Base-by-base conservation (phyloP, 2,329 filamentous ascomycete species). In the Colletotrichum sp. region DNA sequence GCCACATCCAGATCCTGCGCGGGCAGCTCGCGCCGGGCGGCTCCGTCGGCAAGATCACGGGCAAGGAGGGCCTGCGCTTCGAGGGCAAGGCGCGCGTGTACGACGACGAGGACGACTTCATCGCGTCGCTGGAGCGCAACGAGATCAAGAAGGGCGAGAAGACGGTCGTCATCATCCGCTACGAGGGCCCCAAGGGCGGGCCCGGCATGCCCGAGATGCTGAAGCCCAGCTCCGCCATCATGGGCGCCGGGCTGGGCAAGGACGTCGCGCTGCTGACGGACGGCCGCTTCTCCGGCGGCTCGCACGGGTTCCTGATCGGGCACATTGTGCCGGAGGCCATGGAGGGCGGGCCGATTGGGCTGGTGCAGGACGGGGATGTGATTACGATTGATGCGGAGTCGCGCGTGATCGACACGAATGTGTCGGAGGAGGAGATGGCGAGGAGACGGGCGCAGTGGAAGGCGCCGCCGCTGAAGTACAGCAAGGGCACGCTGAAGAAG, bases 201-300 rank as follows among this genome's bases (percentile, higher is more conserved):
- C 96, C 96, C 2, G 96, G 96, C 74, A 98, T 98, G 94, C 96
- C 96, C 36, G 96, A 98, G 87, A 96, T 98, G 89, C 89, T 98
- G 77, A 98, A 98, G 88, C 95, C 96, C n/a, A 95, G 92, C 69
- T 96, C 95, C 0, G 95, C 96, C 66, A 94, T 98, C 82, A 98
- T 98, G 95, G 96, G 96, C 70, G 95, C 95, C 8, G 94, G 94
- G 49, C 90, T 98, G 59, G 93, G 93, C 79, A 90, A 94, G 80
- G 93, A 95, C 79, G 92, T 95, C 16, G 94, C 94, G 1, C 90
- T 95, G 63, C 89, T 95, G 77, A 95, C 94, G 3, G 93, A 96
- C 80, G 92, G 92, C 1, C 92, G 94, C 52, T 96, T 95, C 89
- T 94, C 92, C 11, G 95, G 95, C 74, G 95, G 95, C 69, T 94